These are phyloP conservation scores for Plasmodium vinckei DNA, from an alignment of 169 alveolate species.

Conservation along the genomic window DNA sequence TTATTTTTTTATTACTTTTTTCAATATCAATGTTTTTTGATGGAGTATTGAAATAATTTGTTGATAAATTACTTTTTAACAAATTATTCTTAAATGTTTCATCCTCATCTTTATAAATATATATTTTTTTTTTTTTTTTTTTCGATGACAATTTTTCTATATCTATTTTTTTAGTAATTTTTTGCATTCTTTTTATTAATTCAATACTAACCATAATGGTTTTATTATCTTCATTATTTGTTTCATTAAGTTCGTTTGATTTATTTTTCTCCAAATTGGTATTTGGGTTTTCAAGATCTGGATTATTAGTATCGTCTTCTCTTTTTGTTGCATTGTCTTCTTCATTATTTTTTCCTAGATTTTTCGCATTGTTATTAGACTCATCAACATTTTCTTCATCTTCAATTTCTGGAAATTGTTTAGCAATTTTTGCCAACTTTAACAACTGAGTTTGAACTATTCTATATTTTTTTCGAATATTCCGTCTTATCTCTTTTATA, in stretches of 20 bases:
- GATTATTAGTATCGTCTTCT: neutral
- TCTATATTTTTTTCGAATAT: conserved; percentile 53
- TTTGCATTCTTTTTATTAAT: conserved; percentile 29
- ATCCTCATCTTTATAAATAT: conserved; percentile 4
- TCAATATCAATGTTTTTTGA: neutral
- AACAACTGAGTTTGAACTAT: conserved; percentile 53
- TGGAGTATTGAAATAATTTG: conserved; percentile 3
- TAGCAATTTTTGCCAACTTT: conserved; percentile 40
- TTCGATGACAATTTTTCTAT: conserved; percentile 38
- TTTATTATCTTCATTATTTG: neutral
- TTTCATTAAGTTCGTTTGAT: neutral
- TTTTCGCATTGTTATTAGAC: neutral
- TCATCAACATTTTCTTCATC: neutral
- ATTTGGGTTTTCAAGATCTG: neutral
- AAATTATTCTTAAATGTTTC: conserved; percentile 17
- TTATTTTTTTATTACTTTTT: conserved; percentile 25
- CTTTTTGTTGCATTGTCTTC: neutral
- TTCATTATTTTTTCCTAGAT: neutral
- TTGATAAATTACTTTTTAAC: conserved; percentile 8
- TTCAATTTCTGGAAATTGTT: conserved; percentile 39
- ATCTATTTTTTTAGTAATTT: conserved; percentile 51
- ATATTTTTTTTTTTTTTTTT: conserved; percentile 24
- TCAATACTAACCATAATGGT: conserved; percentile 14
- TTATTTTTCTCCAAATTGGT: neutral
- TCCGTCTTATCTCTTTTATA: conserved; percentile 34